phyloP scores from a whole-genome alignment of 2,329 filamentous ascomycete species.

The Colletotrichum paranaense region DNA sequence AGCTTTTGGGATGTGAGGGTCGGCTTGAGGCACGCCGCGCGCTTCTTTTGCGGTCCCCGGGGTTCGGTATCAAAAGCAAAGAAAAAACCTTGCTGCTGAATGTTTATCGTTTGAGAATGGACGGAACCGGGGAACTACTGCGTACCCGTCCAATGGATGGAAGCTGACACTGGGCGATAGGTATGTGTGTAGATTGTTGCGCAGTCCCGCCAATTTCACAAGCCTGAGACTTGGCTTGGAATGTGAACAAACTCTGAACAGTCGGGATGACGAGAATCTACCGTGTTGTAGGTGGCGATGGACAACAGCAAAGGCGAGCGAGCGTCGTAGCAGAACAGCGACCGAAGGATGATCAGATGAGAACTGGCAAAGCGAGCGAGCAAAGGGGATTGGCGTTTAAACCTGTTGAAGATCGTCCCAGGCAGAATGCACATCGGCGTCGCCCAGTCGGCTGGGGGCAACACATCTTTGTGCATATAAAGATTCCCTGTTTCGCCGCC shows the following conservation, averaged over 20 bases:
- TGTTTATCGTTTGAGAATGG: conserved; percentile 12
- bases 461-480: conserved; percentile 34
- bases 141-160: neutral
- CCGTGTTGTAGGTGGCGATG: neutral
- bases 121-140: neutral
- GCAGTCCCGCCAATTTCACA: conserved; percentile 16
- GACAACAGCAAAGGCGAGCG: conserved; percentile 6
- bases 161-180: neutral
- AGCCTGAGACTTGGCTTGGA: conserved; percentile 19
- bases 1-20: neutral
- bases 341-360: conserved; percentile 17
- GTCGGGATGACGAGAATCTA: conserved; percentile 4
- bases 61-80: conserved; percentile 9
- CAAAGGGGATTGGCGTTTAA: conserved; percentile 36
- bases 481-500: conserved; percentile 35
- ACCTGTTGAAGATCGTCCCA: conserved; percentile 35
- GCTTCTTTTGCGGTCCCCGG: conserved; percentile 2
- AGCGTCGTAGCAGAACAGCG: conserved; percentile 14
- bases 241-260: conserved; percentile 4
- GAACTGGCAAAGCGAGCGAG: conserved; percentile 1
- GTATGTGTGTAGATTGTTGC: conserved; percentile 26
- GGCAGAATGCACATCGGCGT: conserved; percentile 27
- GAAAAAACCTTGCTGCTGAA: neutral
- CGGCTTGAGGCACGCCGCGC: conserved; percentile 3
- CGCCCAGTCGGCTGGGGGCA: conserved; percentile 19